Base-by-base conservation (phyloP, 352 stramenopile genomes). In the Phytophthora macrochlamydospora region DNA sequence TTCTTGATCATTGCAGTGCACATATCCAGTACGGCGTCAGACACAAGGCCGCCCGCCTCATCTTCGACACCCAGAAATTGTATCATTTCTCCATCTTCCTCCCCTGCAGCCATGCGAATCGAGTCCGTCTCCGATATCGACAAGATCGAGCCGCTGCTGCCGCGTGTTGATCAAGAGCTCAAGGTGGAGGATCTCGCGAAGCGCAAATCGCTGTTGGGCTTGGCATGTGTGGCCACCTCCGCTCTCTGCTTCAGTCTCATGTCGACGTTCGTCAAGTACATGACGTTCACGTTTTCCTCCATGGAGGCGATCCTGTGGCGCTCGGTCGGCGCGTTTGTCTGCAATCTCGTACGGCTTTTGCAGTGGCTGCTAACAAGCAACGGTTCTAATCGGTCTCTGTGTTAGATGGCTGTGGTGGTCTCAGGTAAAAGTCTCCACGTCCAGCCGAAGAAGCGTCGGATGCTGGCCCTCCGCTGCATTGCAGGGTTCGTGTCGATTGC, bases 281-380 rank as follows among this genome's bases (percentile, higher is more conserved):
- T 78, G 38, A 84, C 78, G 37, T 83, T 69, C 68, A 76, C 63
- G 40, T 78, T 89, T 62, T 79, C 81, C n/a, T 83, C 83, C 7
- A 87, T 90, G 78, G 83, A 90, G 50, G 77, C 73, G 29, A 73
- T 90, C 42, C 87, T 92, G 58, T 92, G 81, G 83, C 79, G 81
- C 35, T 89, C 79, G 3, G 43, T 75, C 12, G 69, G 75, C 8
- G 71, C 77, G 8, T 74, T 77, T 32, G 8, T 72, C 7, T 72
- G 82, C 56, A 91, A 89, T 56, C 85, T 77, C 50, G 81, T 90
- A 62, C 55, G 76, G 28, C 12, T 50, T 50, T 51, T 29, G 35
- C 28, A 32, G 28, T 30, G 30, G 6, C 32, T 37, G 29, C 33
- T 6, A 46, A 37, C 18, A 24, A 24, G 18, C 18, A 24, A 24